A percentile compares a stretch with the other conserved stretches of the same genome.
Evolutionary conservation across 371 early-diverging fungal species (phyloP).

Genomic region (Mucor irregularis): DNA sequence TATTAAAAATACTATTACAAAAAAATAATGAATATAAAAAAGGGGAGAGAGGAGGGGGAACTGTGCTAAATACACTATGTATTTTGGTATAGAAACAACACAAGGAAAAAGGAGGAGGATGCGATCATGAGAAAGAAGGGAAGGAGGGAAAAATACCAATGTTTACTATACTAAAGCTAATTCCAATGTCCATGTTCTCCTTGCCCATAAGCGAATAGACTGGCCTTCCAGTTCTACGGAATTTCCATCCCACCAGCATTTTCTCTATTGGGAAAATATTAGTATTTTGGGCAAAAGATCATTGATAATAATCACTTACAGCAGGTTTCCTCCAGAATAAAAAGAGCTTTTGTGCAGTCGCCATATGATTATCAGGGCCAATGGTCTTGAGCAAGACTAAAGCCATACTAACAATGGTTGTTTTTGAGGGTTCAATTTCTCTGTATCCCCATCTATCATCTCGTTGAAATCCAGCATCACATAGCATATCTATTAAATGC

Average conservation of each 20-base stretch:
- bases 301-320: conserved; percentile 36
- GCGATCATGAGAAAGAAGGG: not conserved
- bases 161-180: conserved; percentile 69
- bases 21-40: too few relatives aligned
- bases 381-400: conserved; percentile 73
- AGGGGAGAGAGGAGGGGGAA: too few relatives aligned
- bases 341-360: conserved; percentile 78
- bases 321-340: conserved; percentile 88
- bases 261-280: conserved; percentile 17
- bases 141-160: not conserved
- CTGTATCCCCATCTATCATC: conserved; percentile 82
- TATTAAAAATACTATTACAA: conserved; percentile 8
- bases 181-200: conserved; percentile 85
- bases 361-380: conserved; percentile 74
- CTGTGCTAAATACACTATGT: too few relatives aligned
- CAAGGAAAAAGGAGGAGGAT: not conserved
- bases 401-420: conserved; percentile 71
- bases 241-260: conserved; percentile 78
- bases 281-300: not conserved
- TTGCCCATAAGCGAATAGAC: conserved; percentile 76
- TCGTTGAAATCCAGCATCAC: conserved; percentile 75
- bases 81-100: not conserved
- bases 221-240: conserved; percentile 63
- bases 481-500: conserved; percentile 87
- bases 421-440: conserved; percentile 67